Base-by-base conservation (phyloP, 139 green algal genomes). In the Auxenochlorella pyrenoidosa region DNA sequence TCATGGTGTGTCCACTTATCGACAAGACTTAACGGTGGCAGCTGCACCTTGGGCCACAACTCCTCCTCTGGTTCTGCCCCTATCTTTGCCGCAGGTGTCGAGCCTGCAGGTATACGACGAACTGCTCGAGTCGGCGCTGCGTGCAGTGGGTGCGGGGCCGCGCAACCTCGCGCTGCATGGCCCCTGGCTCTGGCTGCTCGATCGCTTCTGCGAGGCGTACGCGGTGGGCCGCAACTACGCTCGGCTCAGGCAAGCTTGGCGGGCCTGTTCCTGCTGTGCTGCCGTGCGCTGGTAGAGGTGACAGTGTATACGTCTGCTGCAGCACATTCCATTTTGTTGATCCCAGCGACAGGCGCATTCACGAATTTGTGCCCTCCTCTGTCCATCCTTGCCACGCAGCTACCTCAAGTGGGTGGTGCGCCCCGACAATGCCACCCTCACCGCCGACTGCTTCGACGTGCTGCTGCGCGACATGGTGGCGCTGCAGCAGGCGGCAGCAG, bases 171-270 rank as follows among this genome's bases (percentile, higher is more conserved):
- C 51, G 1, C 82, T 93, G 40, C 76, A 73, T 4, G 90, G 75
- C 22, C 71, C 88, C 32, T 95, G 92, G 92, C 54, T 72, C 26
- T 95, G 92, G 92, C 89, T 95, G 81, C 80, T 94, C 59, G n/a
- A 51, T 22, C 83, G 78, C 63, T 92, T 93, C 83, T 83, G 84
- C 41, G 54, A 38, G 28, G 38, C 47, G 24, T 92, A 94, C 68
- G 91, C 89, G 15, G 89, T 95, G 34, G 85, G 92, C 15, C 60
- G 73, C 38, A 84, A 86, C 24, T 94, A 94, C 40, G 77, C 88
- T 13, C 70, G 86, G 16, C 79, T 95, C 32, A 75, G 54, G 54
- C 54, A 63, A 63, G 54, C 54, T 26, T 63, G 10, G 10, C 22
- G 13, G 54, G 54, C 8, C 47, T 63, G 16, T 24, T 63, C 15